phyloP scores from a whole-genome alignment of 1,139 yeast species.

The Debaryomyces singareniensis region DNA sequence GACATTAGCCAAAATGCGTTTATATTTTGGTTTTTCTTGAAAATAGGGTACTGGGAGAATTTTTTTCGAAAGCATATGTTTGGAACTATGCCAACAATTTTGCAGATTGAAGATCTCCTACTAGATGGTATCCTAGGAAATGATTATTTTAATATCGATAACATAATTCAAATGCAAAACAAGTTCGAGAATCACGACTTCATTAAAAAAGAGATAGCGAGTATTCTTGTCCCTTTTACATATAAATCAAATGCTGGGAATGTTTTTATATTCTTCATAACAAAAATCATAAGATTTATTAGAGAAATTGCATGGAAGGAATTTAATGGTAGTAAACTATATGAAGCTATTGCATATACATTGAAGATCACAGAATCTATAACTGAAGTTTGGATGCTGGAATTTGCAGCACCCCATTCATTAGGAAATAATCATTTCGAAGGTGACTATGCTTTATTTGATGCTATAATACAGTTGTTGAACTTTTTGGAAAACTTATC shows the following conservation, averaged over 20 bases:
- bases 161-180: no score
- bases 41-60: constrained; percentile 26
- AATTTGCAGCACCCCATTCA: no score
- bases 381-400: constrained; percentile 24
- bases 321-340: not conserved
- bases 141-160: no score
- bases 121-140: no score
- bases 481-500: constrained; percentile 1
- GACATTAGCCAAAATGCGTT: no score
- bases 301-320: constrained; percentile 1
- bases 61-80: no score
- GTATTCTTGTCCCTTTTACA: not conserved
- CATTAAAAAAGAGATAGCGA: not conserved
- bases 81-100: no score
- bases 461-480: constrained; percentile 8
- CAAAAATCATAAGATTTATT: constrained; percentile 8
- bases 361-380: constrained; percentile 9
- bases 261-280: constrained; percentile 16
- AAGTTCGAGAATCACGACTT: constrained; percentile 5
- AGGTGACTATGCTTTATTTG: constrained; percentile 28
- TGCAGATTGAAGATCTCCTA: no score
- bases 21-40: constrained; percentile 24
- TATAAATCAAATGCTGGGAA: constrained; percentile 1
- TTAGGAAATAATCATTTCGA: no score
- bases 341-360: constrained; percentile 8